Percentiles rank a stretch among this genome's conserved stretches.
Evolutionary conservation across 768 basidiomycete species (phyloP).

Genomic region (Leucocoprinus sp.): DNA sequence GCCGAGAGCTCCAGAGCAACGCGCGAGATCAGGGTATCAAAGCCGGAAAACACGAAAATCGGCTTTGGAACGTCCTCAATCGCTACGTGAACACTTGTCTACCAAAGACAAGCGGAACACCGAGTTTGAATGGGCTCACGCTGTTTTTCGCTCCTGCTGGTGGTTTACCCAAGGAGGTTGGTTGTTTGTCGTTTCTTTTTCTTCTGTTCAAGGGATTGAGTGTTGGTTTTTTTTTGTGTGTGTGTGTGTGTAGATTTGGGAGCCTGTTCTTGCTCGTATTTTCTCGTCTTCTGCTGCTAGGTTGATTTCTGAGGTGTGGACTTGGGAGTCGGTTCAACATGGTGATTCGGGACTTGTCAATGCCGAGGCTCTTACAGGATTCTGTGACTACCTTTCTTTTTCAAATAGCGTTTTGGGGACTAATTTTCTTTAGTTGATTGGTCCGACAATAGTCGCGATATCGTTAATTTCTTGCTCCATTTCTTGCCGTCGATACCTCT

Average conservation of each 20-base stretch:
- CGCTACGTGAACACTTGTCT: slow-evolving; percentile 45
- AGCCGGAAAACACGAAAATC: slow-evolving; percentile 29
- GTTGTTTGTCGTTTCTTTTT: background rate
- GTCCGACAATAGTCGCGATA: slow-evolving; percentile 69
- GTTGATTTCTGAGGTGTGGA: slow-evolving; percentile 63
- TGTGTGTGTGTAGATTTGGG: slow-evolving; percentile 80
- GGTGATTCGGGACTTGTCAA: slow-evolving; percentile 78
- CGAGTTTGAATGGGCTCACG: too few species aligned
- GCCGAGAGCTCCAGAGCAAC: slow-evolving; percentile 15
- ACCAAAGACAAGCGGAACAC: slow-evolving; percentile 15
- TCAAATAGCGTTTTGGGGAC: too few species aligned
- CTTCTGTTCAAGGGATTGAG: slow-evolving; percentile 16
- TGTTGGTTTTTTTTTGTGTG: too few species aligned
- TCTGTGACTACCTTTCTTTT: slow-evolving; percentile 1
- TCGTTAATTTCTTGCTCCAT: slow-evolving; percentile 62
- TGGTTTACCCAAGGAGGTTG: slow-evolving; percentile 80
- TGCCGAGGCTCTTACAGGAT: slow-evolving; percentile 33
- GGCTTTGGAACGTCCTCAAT: slow-evolving; percentile 67
- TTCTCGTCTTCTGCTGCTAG: slow-evolving; percentile 31
- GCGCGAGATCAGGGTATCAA: slow-evolving; percentile 23
- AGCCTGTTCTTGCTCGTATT: slow-evolving; percentile 52
- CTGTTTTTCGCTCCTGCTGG: slow-evolving; percentile 78
- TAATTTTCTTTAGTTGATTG: slow-evolving; percentile 69
- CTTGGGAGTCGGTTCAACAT: slow-evolving; percentile 77
- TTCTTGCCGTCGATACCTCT: slow-evolving; percentile 46